Base-by-base conservation (phyloP, 176 grass and related monocot genomes). In the Oryza glumipatula region DNA sequence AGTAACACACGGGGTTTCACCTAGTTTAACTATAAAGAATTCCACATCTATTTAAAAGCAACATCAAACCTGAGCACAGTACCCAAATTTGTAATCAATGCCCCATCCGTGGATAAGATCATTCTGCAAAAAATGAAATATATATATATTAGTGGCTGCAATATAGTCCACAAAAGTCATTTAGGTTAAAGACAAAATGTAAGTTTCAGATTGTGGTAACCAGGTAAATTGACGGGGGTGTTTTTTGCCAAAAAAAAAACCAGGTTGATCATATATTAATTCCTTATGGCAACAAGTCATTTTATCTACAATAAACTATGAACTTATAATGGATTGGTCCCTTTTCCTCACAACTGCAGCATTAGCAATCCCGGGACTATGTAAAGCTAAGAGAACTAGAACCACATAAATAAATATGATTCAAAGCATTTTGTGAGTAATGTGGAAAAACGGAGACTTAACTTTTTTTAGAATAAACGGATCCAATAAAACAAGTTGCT, bases 51-150 rank as follows among this genome's bases (percentile, higher is more conserved):
- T 24, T 76, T 51, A 78, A 74, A 85, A 70, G 72, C 33, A 7
- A 76, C 3, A 77, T 73, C 68, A 71, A 88, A 95, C 96, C 96
- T 98, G 91, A 90, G 86, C 91, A 79, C 96, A 98, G 46, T 98
- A 95, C 11, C 96, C 96, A 85, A 98, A 92, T 85, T 95, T 98
- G 73, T 95, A 90, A 92, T 98, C 96, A 44, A 95, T 90, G 33
- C 87, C 96, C 96, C 93, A 98, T 84, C 91, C 96, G 85, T 92
- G 93, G 32, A 98, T 90, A 82, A 89, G 86, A 84, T 95, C 96
- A 72, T 98, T 94, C 96, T 98, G 93, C 51, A 68, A 69, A 87
- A 88, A 67, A 8, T 38, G 36, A 38, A 41, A 41, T 0, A 19
- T 7, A 43, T 16, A 85, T 67, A 49, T 77, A 82, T 83, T 13